Conservation (phyloP, 306 rosid species). For the Begonia loranthoides region DNA sequence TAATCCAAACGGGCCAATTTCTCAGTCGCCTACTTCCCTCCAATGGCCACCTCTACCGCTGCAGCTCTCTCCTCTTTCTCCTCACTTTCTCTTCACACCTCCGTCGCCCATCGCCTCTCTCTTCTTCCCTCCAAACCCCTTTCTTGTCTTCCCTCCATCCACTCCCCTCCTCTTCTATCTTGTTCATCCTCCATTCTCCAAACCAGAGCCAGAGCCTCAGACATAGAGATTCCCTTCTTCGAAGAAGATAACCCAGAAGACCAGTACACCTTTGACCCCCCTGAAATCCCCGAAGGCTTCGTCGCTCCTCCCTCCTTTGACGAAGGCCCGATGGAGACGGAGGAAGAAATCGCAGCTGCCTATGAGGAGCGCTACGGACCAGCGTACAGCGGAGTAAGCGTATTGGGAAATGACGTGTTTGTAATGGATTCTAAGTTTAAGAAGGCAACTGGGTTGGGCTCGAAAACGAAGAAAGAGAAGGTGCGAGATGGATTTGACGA, state of each 20-base stretch:
- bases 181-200: not conserved
- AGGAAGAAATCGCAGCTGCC: slow-evolving; percentile 66
- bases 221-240: slow-evolving; percentile 59
- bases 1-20: not conserved
- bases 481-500: slow-evolving; percentile 76
- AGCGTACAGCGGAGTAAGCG: slow-evolving; percentile 55
- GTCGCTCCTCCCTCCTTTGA: slow-evolving; percentile 47
- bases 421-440: slow-evolving; percentile 61
- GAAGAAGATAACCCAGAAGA: slow-evolving; percentile 34
- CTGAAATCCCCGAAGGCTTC: slow-evolving; percentile 67
- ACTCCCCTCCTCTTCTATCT: slow-evolving; percentile 3
- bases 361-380: slow-evolving; percentile 82
- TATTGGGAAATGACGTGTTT: slow-evolving; percentile 53
- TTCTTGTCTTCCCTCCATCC: slow-evolving; percentile 7
- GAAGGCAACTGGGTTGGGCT: slow-evolving; percentile 40
- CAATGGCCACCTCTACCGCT: slow-evolving; percentile 41
- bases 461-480: slow-evolving; percentile 54
- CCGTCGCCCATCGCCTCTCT: slow-evolving; percentile 21
- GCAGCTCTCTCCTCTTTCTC: slow-evolving; percentile 26
- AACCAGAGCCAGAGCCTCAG: slow-evolving; percentile 26
- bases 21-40: slow-evolving; percentile 27
- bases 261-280: slow-evolving; percentile 41
- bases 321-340: slow-evolving; percentile 57
- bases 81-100: slow-evolving; percentile 7
- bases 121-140: slow-evolving; percentile 11